Evolutionary conservation across 495 filamentous ascomycete species (phyloP).

Genomic region (Aspergillus egyptiacus): DNA sequence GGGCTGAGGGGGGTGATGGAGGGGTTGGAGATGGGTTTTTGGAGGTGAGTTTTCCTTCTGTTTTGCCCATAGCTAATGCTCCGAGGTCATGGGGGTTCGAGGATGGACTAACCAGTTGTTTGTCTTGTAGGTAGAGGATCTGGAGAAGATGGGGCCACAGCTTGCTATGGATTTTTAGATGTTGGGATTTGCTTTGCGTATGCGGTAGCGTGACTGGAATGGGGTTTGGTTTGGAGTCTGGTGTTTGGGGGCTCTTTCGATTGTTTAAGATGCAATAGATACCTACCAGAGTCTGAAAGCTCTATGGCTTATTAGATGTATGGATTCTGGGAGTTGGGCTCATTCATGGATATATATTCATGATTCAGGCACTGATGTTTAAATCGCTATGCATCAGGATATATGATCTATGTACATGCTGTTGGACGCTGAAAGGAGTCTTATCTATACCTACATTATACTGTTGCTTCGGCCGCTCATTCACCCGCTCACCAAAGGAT

Average conservation of each 20-base stretch:
- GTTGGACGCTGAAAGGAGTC: not conserved
- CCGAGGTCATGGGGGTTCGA: not conserved
- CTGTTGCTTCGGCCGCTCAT: not conserved
- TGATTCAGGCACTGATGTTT: not conserved
- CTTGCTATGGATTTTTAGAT: conserved; percentile 78
- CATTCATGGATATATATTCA: not conserved
- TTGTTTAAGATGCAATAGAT: conserved; percentile 14
- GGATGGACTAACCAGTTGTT: conserved; percentile 11
- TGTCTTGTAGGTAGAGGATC: conserved; percentile 49
- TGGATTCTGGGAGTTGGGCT: not conserved
- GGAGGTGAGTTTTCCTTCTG: conserved; percentile 51
- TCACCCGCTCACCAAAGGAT: conserved; percentile 35
- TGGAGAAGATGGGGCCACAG: conserved; percentile 88
- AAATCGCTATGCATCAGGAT: conserved; percentile 5
- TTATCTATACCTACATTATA: not conserved
- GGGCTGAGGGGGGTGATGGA: conserved; percentile 38
- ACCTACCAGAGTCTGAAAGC: conserved; percentile 5
- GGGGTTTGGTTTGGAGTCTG: not conserved
- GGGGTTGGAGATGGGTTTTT: conserved; percentile 55
- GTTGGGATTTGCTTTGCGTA: not conserved
- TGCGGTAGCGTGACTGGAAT: not conserved
- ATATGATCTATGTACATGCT: conserved; percentile 6
- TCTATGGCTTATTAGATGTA: not conserved
- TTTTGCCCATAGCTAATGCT: not conserved
- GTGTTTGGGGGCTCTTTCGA: not conserved